Evolutionary conservation across 2,329 filamentous ascomycete genomes (phyloP), one percentile per base, ranked within the genome.

Genomic region (Clarireedia homoeocarpa): DNA sequence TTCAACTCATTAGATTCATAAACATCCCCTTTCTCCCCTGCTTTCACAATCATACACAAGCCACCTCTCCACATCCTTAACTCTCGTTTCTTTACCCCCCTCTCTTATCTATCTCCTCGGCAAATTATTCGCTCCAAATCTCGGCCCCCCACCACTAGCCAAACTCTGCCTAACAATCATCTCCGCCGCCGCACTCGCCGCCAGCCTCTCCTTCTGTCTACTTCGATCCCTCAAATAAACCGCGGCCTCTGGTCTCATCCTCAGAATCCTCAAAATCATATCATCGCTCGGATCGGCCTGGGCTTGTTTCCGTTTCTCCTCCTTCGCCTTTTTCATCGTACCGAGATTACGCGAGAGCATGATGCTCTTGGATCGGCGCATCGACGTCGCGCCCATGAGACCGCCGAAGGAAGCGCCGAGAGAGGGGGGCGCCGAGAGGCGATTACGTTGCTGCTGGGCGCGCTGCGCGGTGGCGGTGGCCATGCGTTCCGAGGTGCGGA

Each of bases 231-330:
- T 89, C 59, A 99, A 77, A 72, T 99, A 99, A 36, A 82, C 76
- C 49, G 85, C 81, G 3, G 94, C 94, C 73, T 97, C 94, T 2
- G 91, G 90, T 48, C 94, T 79, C 94, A 99, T 99, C 51, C 94
- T 81, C 62, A 99, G 73, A 62, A 99, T 99, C 20, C 94, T 81
- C 65, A 99, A 72, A 63, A 99, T 97, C 88, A 97, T 97, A 70
- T 99, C 94, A 71, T 99, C 94, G 69, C 87, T 96, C 1, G 94
- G 92, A 70, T 97, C 94, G 1, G 94, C 92, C 70, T 99, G 94
- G 1, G 91, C 90, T 70, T 97, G 92, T 65, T 91, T 91, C 61
- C 94, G 81, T 75, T 95, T 96, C 72, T 96, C 92, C 70, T 96
- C 91, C 72, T 97, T 97, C 42, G 89, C 91, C 69, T 92, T 89